These are phyloP conservation scores for Yamadazyma ubonensis DNA, from an alignment of 805 yeast genomes.

Conservation along the genomic window DNA sequence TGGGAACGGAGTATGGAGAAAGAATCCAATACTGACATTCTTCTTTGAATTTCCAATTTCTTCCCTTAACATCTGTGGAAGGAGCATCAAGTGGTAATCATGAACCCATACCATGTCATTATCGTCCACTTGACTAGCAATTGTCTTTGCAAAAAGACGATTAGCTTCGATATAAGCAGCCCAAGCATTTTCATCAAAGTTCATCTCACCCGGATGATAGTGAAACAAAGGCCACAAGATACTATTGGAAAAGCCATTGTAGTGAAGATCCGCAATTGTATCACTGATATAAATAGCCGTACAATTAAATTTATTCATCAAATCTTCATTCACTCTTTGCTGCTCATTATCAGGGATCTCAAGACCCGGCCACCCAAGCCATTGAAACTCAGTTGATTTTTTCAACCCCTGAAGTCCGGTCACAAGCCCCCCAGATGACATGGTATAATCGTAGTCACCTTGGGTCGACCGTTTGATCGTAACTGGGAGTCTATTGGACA, in stretches of 20 bases:
- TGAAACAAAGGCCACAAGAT: constrained; percentile 98
- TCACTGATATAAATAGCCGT: constrained; percentile 87
- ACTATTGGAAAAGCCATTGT: constrained; percentile 92
- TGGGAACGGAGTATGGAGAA: constrained; percentile 97
- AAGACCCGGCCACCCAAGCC: constrained; percentile 97
- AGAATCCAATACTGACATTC: constrained; percentile 83
- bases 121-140: constrained; percentile 68
- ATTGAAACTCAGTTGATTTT: constrained; percentile 78
- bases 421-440: constrained; percentile 98
- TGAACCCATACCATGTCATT: constrained; percentile 96
- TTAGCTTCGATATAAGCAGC: constrained; percentile 96
- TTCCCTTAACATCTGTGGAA: constrained; percentile 82
- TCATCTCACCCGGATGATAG: constrained; percentile 99
- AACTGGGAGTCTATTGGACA: constrained; percentile 93
- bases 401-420: constrained; percentile 92
- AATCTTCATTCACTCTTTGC: constrained; percentile 63
- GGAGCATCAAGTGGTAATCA: constrained; percentile 93
- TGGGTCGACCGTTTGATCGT: constrained; percentile 67
- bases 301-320: constrained; percentile 78
- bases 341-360: constrained; percentile 81
- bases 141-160: constrained; percentile 69
- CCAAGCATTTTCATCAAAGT: constrained; percentile 97
- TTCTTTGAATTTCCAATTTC: constrained; percentile 48
- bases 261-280: constrained; percentile 90
- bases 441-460: constrained; percentile 73